A percentile compares a stretch with the other conserved stretches of the same genome.
phyloP scores from a whole-genome alignment of 2,329 filamentous ascomycete species.

The Tympanopsis confertula region DNA sequence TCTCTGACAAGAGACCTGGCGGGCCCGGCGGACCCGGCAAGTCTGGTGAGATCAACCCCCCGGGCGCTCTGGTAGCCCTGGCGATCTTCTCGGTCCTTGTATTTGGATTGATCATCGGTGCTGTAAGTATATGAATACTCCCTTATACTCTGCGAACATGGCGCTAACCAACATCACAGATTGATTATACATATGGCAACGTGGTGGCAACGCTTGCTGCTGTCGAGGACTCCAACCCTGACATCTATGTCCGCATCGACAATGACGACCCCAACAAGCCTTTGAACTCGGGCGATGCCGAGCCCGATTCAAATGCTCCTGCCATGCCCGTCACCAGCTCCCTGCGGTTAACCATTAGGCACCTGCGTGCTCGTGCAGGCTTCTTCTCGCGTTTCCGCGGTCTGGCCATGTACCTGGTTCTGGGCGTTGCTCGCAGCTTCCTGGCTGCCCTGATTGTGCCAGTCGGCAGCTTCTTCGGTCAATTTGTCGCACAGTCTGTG shows the following conservation, averaged over 20 bases:
- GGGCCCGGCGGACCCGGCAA: too few species aligned
- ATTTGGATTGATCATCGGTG: too few species aligned
- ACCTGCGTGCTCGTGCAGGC: conserved; percentile 37
- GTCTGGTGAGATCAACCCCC: too few species aligned
- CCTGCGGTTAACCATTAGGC: conserved; percentile 40
- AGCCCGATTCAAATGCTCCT: conserved; percentile 26
- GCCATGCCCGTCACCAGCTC: conserved; percentile 46
- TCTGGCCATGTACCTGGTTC: conserved; percentile 27
- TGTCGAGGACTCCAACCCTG: conserved; percentile 41
- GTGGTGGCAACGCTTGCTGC: conserved; percentile 47
- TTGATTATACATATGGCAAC: conserved; percentile 40
- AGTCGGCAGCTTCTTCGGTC: conserved; percentile 14
- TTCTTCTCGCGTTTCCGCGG: conserved; percentile 38
- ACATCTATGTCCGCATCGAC: conserved; percentile 8
- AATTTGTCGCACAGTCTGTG: conserved; percentile 29
- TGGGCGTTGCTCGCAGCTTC: conserved; percentile 11
- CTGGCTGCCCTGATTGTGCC: conserved; percentile 12
- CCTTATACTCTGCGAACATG: too few species aligned
- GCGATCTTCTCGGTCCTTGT: too few species aligned
- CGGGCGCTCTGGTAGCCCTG: too few species aligned
- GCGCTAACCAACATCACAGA: conserved; percentile 9
- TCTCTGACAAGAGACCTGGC: conserved; percentile 9
- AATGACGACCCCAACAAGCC: conserved; percentile 15
- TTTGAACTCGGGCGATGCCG: conserved; percentile 25
- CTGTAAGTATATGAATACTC: too few species aligned